phyloP scores from a whole-genome alignment of 768 basidiomycete species.

The Naganishia antarctica region DNA sequence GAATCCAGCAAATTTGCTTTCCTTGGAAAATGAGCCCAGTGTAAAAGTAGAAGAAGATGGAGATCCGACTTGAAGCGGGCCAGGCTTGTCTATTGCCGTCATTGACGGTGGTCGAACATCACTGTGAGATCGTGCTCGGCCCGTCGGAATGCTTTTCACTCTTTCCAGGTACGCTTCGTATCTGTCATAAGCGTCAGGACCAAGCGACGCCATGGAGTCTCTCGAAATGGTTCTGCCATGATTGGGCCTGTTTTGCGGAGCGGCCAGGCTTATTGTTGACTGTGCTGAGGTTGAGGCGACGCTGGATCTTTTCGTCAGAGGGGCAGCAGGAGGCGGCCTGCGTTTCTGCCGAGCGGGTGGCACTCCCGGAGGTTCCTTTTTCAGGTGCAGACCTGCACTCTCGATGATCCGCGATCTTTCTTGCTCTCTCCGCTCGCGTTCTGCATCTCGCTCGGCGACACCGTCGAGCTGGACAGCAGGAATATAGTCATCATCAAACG shows the following conservation, averaged over 20 bases:
- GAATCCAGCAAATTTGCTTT: conserved; percentile 23
- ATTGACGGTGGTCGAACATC: conserved; percentile 56
- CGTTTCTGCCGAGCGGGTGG: conserved; percentile 33
- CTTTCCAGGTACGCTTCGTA: conserved; percentile 74
- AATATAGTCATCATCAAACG: conserved; percentile 50
- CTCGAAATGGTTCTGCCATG: conserved; percentile 1
- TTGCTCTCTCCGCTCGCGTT: conserved; percentile 60
- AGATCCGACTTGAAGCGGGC: conserved; percentile 7
- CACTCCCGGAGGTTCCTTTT: conserved; percentile 57
- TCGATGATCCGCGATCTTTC: conserved; percentile 80
- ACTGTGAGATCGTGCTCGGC: conserved; percentile 24
- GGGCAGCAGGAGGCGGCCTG: conserved; percentile 41
- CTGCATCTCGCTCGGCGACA: not conserved
- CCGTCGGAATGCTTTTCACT: conserved; percentile 29
- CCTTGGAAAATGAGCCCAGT: conserved; percentile 3
- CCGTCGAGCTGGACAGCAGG: conserved; percentile 18
- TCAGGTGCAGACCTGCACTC: conserved; percentile 78
- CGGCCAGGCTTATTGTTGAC: conserved; percentile 33
- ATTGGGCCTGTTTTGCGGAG: conserved; percentile 12
- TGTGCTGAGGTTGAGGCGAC: conserved; percentile 46
- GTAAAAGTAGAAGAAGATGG: conserved; percentile 18
- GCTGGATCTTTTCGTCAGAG: conserved; percentile 47
- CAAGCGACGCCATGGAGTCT: conserved; percentile 51
- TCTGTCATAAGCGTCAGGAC: conserved; percentile 82
- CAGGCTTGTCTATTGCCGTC: not conserved